phyloP scores from a whole-genome alignment of 495 filamentous ascomycete genomes.

The Cryomyces antarcticus region DNA sequence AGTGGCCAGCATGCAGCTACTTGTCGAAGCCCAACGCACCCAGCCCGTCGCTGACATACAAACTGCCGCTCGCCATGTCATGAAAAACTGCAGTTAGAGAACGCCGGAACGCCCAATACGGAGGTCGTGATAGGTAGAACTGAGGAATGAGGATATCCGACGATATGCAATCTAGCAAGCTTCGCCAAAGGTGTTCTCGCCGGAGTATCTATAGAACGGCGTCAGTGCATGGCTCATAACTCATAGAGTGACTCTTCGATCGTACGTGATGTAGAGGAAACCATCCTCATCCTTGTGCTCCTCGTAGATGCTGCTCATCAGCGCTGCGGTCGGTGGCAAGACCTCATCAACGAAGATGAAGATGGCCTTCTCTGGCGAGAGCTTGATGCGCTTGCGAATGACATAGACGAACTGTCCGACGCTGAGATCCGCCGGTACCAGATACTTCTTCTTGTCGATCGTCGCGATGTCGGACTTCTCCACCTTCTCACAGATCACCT shows the following conservation, averaged over 20 bases:
- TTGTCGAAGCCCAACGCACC: not conserved
- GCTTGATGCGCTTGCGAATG: conserved; percentile 99
- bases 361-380: conserved; percentile 98
- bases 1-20: not conserved
- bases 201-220: conserved; percentile 65
- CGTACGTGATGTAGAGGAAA: conserved; percentile 51
- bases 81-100: not conserved
- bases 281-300: conserved; percentile 69
- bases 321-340: conserved; percentile 82
- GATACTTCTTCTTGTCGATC: conserved; percentile 99
- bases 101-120: no score
- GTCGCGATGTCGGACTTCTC: conserved; percentile 98
- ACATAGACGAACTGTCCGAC: conserved; percentile 99
- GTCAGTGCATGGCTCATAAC: conserved; percentile 11
- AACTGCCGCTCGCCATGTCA: not conserved
- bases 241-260: conserved; percentile 1
- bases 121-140: not conserved
- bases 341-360: conserved; percentile 99
- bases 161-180: conserved; percentile 1
- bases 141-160: not conserved
- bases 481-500: conserved; percentile 99
- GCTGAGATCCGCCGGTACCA: conserved; percentile 92
- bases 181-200: conserved; percentile 96
- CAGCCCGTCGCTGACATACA: not conserved
- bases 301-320: conserved; percentile 99